Base-by-base conservation (phyloP, 2,329 filamentous ascomycete genomes). In the Nothomitra cinnamomea region DNA sequence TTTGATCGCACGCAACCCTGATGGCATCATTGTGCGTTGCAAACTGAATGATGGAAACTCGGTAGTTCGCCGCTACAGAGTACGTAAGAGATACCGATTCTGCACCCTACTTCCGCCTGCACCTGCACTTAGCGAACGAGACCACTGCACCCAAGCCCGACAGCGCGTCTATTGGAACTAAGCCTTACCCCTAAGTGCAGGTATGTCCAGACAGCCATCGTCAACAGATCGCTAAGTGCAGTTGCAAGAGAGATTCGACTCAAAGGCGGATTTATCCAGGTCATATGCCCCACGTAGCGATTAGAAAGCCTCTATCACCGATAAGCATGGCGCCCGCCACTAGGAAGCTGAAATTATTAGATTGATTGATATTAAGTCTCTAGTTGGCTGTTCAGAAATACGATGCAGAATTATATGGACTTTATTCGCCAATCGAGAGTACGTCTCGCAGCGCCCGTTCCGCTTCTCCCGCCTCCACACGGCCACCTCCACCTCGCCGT, bases 391-490 rank as follows among this genome's bases (percentile, higher is more conserved):
- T 32, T 32, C 28, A 32, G 10, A 10, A 10, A 5, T 32, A 32
- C n/a, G n/a, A n/a, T n/a, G n/a, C n/a, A n/a, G n/a, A n/a, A n/a
- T 32, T 32, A 10, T 32, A 32, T 10, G 10, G 28, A 32, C 10
- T 32, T 32, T 32, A 32, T 32, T 13, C 5, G 15, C 43, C 21
- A 13, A 48, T 21, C 21, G 21, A 17, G 50, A 79, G 66, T 43
- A 79, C 59, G 60, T 72, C 67, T 54, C 69, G 69, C 35, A 84
- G 63, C 10, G 77, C 69, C 55, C 68, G 65, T 62, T 76, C 75
- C 8, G 79, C 80, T 60, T 72, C 72, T 54, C 70, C 69, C 3
- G 81, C 76, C 63, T 83, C 78, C 5, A 84, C 74, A 1, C 76
- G 76, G 0, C 79, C 79, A 56, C 78, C 76, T 25, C 74, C 71